phyloP scores from a whole-genome alignment of 164 flowering plant species.

The Paratinospora sagittata region DNA sequence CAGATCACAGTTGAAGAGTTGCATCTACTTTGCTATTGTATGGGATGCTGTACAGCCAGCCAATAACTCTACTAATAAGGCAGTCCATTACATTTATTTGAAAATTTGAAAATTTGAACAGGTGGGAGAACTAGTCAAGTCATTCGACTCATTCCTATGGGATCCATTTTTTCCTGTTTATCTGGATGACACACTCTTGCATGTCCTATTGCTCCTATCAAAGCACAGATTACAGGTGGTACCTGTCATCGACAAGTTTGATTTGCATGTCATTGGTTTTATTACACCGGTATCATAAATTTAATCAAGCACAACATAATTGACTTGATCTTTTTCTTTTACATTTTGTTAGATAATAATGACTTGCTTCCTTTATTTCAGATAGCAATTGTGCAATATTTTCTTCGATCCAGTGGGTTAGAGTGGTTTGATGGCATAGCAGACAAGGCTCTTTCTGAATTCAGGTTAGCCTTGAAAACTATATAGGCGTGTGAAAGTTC shows the following conservation, averaged over 20 bases:
- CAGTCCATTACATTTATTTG: too few relatives aligned
- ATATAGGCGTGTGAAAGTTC: too few relatives aligned
- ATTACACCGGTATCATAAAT: conserved; percentile 27
- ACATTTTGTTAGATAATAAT: not conserved
- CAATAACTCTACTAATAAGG: too few relatives aligned
- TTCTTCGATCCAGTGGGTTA: conserved; percentile 41
- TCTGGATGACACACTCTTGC: conserved; percentile 34
- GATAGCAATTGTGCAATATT: conserved; percentile 32
- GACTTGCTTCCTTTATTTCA: conserved; percentile 2
- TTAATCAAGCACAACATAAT: not conserved
- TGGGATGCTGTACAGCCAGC: too few relatives aligned
- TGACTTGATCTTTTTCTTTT: not conserved
- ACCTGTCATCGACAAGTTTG: conserved; percentile 28
- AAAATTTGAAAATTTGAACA: conserved; percentile 13
- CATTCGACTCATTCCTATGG: conserved; percentile 38
- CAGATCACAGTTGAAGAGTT: too few relatives aligned
- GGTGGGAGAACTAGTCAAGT: conserved; percentile 42
- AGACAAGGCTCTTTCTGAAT: not conserved
- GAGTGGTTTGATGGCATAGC: conserved; percentile 42
- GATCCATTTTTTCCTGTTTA: conserved; percentile 38
- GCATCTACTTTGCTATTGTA: too few relatives aligned
- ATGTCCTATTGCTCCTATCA: conserved; percentile 31
- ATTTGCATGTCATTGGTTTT: conserved; percentile 24
- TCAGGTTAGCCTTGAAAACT: too few relatives aligned
- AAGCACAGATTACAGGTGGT: conserved; percentile 35